Base-by-base conservation (phyloP, 2,329 filamentous ascomycete species). In the Penicillium glabrum region DNA sequence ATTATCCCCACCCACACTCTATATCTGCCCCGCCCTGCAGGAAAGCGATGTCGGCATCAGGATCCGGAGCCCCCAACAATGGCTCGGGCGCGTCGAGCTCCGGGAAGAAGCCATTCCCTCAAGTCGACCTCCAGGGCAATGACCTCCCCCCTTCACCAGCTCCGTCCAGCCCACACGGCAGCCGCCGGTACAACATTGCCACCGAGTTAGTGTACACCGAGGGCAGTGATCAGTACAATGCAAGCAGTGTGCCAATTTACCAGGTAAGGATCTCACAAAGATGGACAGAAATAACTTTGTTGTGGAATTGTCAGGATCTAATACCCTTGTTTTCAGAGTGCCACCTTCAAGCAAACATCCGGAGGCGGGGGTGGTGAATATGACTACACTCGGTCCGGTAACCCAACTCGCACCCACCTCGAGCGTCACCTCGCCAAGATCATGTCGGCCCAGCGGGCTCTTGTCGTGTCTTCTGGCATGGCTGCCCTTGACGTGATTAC, bases 351-450 rank as follows among this genome's bases (percentile, higher is more conserved):
- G 79, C 95, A 98, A 77, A 85, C 85, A 23, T 91, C 89, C 19
- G 89, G 89, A 61, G 83, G 78, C 46, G 91, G 90, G 58, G 91
- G 91, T 58, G 89, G 86, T 65, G 93, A 98, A 76, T 99, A 98
- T 77, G 95, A 99, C 80, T 99, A 99, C 80, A 98, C 95, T 58
- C 90, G 96, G 60, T 98, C 93, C 35, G 95, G 95, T 55, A 99
- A 99, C 74, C 95, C 95, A 19, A 99, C 95, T 57, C 86, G 95
- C 63, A 96, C 93, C 33, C 95, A 99, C 71, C 86, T 99, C 61
- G 95, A 99, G 80, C 87, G 93, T 57, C 95, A 99, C 76, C 82
- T 99, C 67, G 95, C 96, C 70, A 99, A 99, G 84, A 96, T 99
- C 74, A 99, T 99, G 96, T 93, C 91, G 67, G 95, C 95, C 46